Evolutionary conservation across 2,329 filamentous ascomycete species (phyloP), one percentile per base, ranked within the genome.

Genomic region (Colletotrichum navitas): DNA sequence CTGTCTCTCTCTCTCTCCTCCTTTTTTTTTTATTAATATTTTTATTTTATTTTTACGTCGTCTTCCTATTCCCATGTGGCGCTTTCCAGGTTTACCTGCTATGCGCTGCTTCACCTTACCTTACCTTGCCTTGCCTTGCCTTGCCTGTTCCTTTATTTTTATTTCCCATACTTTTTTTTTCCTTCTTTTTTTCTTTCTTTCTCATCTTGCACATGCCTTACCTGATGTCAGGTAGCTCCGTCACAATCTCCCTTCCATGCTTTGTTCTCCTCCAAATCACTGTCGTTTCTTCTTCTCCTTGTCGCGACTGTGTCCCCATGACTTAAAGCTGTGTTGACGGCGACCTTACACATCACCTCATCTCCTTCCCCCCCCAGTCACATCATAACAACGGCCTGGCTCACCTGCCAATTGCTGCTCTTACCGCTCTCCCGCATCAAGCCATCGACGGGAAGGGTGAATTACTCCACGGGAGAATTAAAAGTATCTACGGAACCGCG

Each of bases 201-300:
- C 14, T 58, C 36, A 16, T 36, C 7, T 60, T 32, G 21, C 18
- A 60, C 58, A 60, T 55, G 51, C 68, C 56, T 70, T 56, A 49
- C 62, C 32, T 62, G 58, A 71, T 43, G 32, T 32, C 60, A 24
- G 36, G 60, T 52, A 32, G 65, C 68, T 63, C 55, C 58, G 47
- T 68, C 68, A 24, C 45, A 60, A 71, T 63, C 68, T 68, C 68
- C 68, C 68, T 71, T 71, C 59, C 68, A 66, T 71, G 68, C 65
- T 68, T 71, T 60, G 60, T 47, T 49, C 54, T 39, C 60, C 51
- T 55, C 45, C 65, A 39, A 24, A 29, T 59, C 45, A 39, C 24
- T 45, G 47, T 32, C 32, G 65, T 68, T 54, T 63, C 60, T 63
- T 63, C 61, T 71, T 71, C n/a, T 36, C 21, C 64, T 71, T 71